Base-by-base conservation (phyloP, 164 flowering plant species). In the Aristolochia contorta region DNA sequence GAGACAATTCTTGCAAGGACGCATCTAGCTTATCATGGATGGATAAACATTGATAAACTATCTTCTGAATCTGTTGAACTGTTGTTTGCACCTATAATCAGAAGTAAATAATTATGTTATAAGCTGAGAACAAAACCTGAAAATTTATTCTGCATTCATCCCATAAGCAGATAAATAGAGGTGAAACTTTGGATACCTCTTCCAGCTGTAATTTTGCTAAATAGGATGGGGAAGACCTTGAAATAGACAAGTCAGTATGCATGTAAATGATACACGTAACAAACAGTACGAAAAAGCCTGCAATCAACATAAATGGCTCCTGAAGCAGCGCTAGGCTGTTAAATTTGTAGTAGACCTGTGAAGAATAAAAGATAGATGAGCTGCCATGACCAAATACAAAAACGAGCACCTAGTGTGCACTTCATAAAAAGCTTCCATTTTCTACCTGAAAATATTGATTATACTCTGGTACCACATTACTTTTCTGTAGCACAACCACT, bases 331-430 rank as follows among this genome's bases (percentile, higher is more conserved):
- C 81, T 48, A 91, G 62, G 67, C 56, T 77, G 83, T 65, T 83
- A 83, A 91, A 91, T 70, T 74, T 91, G 93, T 94, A 94, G 63
- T 88, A 89, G 56, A 94, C 93, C 99, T 93, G 93, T 53, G 74
- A 52, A 53, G 27, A 46, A 32, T 16, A 48, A 3, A 41, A 25
- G 8, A 2, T 14, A 27, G 30, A 18, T 19, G 24, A 56, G n/a
- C 32, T 56, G 10, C 20, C 22, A 49, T 20, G 22, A 20, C 3
- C 30, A 27, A 27, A 27, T 37, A 37, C 43, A 37, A 37, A 3
- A 32, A 3, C 9, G 3, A n/a, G 12, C 53, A 49, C 53, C 53
- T 37, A 8, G 12, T 10, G 1, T 37, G 43, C 7, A 10, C 43
- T 37, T 37, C 12, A 37, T 10, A 10, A 10, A 37, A 10, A 37